phyloP scores from a whole-genome alignment of 2,329 filamentous ascomycete species.

The Akanthomyces dipterigenus region DNA sequence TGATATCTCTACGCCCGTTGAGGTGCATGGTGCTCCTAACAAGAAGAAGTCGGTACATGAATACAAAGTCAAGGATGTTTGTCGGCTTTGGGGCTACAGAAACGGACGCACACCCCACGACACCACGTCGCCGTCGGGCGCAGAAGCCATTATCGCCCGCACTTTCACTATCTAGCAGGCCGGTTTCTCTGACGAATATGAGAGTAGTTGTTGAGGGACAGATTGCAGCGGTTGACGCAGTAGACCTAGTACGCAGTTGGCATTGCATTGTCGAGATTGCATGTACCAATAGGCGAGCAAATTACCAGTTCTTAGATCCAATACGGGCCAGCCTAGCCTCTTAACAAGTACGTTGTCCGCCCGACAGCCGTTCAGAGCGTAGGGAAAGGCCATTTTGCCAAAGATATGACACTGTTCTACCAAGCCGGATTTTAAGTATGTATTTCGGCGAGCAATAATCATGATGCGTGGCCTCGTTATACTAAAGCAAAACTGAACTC shows the following conservation, averaged over 20 bases:
- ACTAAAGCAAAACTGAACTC: neutral
- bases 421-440: too few species aligned
- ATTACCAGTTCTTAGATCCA: neutral
- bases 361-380: too few species aligned
- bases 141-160: conserved; percentile 31
- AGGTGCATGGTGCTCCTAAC: conserved; percentile 29
- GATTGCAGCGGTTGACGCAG: neutral
- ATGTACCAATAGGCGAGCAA: neutral
- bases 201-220: neutral
- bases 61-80: conserved; percentile 53
- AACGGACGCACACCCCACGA: conserved; percentile 50
- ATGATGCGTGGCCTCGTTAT: neutral
- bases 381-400: too few species aligned
- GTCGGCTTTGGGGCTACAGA: conserved; percentile 55
- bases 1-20: conserved; percentile 28
- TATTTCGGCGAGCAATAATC: too few species aligned
- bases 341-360: too few species aligned
- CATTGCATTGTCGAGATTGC: neutral
- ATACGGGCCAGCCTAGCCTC: too few species aligned
- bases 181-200: neutral
- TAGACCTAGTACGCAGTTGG: neutral
- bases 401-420: too few species aligned
- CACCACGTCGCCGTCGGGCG: conserved; percentile 27
- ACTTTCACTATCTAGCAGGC: conserved; percentile 31
- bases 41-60: conserved; percentile 22